Evolutionary conservation across 2,329 filamentous ascomycete species (phyloP).

Genomic region (Venturia effusa): DNA sequence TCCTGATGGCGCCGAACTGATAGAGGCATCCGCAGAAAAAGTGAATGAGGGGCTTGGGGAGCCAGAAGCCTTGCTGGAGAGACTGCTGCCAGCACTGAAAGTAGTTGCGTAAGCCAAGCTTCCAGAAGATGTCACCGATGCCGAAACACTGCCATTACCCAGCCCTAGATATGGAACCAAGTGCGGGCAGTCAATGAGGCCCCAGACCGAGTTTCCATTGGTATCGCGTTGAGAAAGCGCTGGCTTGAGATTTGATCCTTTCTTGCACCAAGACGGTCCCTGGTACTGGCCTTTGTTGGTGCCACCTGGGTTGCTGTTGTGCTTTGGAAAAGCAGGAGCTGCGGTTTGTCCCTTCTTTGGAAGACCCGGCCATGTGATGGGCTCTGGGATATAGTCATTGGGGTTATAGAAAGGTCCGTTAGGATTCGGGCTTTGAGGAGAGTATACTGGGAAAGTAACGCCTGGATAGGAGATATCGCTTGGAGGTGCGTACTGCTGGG

Average conservation of each 20-base stretch:
- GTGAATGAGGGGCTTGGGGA: background rate
- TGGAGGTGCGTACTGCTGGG: background rate
- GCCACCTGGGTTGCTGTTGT: slow-evolving; percentile 14
- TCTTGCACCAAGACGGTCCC: slow-evolving; percentile 21
- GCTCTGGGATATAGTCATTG: slow-evolving; percentile 20
- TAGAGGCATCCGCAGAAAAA: background rate
- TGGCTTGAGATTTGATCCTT: slow-evolving; percentile 16
- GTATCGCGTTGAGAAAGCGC: slow-evolving; percentile 18
- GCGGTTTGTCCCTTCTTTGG: slow-evolving; percentile 16
- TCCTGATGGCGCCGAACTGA: background rate
- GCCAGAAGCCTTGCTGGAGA: background rate
- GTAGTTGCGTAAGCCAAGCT: background rate
- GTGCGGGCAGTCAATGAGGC: slow-evolving; percentile 19
- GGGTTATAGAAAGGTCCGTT: slow-evolving; percentile 22
- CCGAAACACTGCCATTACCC: background rate
- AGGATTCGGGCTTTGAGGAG: slow-evolving; percentile 15
- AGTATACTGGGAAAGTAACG: slow-evolving; percentile 8
- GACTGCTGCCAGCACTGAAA: background rate
- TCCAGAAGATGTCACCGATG: background rate
- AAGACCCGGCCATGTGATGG: slow-evolving; percentile 20
- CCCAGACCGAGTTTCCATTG: slow-evolving; percentile 22
- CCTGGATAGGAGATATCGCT: slow-evolving; percentile 3
- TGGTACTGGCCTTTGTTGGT: slow-evolving; percentile 2
- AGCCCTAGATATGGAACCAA: slow-evolving; percentile 13
- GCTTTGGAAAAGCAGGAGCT: slow-evolving; percentile 14